These are phyloP conservation scores for Claviceps arundinis DNA, from an alignment of 2,329 filamentous ascomycete genomes.

Conservation along the genomic window DNA sequence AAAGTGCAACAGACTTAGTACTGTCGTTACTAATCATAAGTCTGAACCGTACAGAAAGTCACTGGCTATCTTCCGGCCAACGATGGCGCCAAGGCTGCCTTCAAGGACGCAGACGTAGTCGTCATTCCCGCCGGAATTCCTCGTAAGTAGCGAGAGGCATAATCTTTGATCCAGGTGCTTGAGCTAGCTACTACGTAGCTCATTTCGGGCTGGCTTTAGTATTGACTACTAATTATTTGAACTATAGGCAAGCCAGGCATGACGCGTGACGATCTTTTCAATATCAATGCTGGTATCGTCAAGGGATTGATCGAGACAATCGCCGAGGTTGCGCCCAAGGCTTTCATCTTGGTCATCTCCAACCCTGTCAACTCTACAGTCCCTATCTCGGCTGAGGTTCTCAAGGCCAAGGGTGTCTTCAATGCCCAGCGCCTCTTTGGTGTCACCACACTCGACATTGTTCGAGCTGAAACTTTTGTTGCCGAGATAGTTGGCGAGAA, in stretches of 20 bases:
- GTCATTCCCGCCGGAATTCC: slow-evolving; percentile 97
- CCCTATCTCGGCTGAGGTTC: slow-evolving; percentile 90
- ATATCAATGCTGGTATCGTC: slow-evolving; percentile 98
- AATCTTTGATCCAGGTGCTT: background rate
- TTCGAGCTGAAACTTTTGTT: slow-evolving; percentile 94
- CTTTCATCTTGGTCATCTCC: slow-evolving; percentile 91
- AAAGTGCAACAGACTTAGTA: background rate
- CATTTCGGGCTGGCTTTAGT: background rate
- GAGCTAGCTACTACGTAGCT: background rate
- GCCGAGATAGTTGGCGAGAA: slow-evolving; percentile 71
- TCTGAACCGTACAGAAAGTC: slow-evolving; percentile 49
- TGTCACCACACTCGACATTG: slow-evolving; percentile 96
- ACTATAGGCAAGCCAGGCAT: slow-evolving; percentile 87
- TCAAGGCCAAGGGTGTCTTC: slow-evolving; percentile 88
- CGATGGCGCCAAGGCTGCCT: slow-evolving; percentile 71
- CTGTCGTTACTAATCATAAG: slow-evolving; percentile 1
- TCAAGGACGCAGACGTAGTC: slow-evolving; percentile 89
- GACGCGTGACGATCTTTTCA: slow-evolving; percentile 99
- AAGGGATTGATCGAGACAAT: slow-evolving; percentile 82
- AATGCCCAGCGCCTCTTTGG: slow-evolving; percentile 93
- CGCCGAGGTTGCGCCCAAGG: slow-evolving; percentile 81
- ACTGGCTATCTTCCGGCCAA: slow-evolving; percentile 79
- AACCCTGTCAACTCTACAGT: slow-evolving; percentile 99
- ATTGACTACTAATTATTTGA: background rate
- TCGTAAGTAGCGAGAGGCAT: slow-evolving; percentile 44